These are phyloP conservation scores for Scheffersomyces amazonensis DNA, from an alignment of 805 yeast genomes.

Conservation along the genomic window DNA sequence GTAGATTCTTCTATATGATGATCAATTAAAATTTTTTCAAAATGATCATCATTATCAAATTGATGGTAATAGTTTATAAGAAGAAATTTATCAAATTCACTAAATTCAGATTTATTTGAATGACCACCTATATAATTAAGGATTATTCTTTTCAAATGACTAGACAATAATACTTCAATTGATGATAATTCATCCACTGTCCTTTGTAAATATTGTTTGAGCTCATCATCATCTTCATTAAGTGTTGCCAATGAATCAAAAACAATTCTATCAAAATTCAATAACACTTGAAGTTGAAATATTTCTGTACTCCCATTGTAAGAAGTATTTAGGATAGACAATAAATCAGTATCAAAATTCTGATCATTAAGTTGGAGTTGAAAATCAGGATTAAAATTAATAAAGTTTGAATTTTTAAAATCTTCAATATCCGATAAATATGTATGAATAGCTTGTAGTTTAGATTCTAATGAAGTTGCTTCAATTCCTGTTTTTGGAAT, in stretches of 20 bases:
- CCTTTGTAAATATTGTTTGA: background rate
- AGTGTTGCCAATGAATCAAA: conserved; percentile 1
- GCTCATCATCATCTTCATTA: conserved; percentile 1
- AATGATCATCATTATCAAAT: background rate
- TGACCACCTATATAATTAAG: background rate
- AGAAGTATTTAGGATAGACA: background rate
- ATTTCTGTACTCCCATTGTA: conserved; percentile 6
- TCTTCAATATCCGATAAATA: conserved; percentile 3
- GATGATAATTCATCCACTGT: conserved; percentile 14
- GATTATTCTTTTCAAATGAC: conserved; percentile 15
- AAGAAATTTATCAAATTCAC: conserved; percentile 19
- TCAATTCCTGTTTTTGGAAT: background rate
- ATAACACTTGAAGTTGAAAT: conserved; percentile 5
- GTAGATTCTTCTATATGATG: conserved; percentile 14
- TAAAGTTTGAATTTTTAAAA: conserved; percentile 2
- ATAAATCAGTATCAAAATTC: background rate
- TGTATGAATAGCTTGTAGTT: background rate
- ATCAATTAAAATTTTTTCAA: background rate
- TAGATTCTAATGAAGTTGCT: background rate
- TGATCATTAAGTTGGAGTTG: conserved; percentile 1
- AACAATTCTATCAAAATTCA: conserved; percentile 4
- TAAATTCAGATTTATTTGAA: conserved; percentile 5
- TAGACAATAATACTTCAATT: conserved; percentile 13
- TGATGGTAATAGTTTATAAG: conserved; percentile 6
- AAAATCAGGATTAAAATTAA: background rate